These are phyloP conservation scores for Penicillium sp. DNA, from an alignment of 2,329 filamentous ascomycete species.

Conservation along the genomic window DNA sequence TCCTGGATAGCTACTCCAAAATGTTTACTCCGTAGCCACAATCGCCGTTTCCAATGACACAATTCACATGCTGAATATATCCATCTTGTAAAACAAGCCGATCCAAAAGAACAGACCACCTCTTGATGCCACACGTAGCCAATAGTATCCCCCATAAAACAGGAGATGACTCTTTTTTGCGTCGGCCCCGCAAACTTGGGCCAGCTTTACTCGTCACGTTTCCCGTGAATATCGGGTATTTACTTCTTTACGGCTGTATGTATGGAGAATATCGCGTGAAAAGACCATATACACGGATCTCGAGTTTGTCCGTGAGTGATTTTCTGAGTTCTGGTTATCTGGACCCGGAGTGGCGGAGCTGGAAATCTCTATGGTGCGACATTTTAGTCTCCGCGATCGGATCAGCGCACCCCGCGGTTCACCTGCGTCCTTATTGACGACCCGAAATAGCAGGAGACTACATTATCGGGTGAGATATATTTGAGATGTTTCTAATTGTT, in stretches of 20 bases:
- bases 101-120: constrained; percentile 8
- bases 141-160: constrained; percentile 1
- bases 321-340: constrained; percentile 8
- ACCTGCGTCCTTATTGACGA: background rate
- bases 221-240: constrained; percentile 9
- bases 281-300: constrained; percentile 16
- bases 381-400: background rate
- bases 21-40: background rate
- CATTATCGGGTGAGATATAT: constrained; percentile 4
- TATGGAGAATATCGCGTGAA: background rate
- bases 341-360: constrained; percentile 1
- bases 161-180: background rate
- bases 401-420: constrained; percentile 6
- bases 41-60: background rate
- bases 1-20: background rate
- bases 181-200: background rate
- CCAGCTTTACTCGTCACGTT: constrained; percentile 21
- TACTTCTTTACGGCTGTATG: background rate
- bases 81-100: background rate
- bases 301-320: constrained; percentile 3
- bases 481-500: background rate
- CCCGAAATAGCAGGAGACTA: constrained; percentile 2
- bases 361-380: constrained; percentile 1
- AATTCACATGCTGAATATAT: constrained; percentile 1
- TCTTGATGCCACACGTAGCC: constrained; percentile 5